These are phyloP conservation scores for Yamadazyma triangularis DNA, from an alignment of 1,139 yeast genomes.

Conservation along the genomic window DNA sequence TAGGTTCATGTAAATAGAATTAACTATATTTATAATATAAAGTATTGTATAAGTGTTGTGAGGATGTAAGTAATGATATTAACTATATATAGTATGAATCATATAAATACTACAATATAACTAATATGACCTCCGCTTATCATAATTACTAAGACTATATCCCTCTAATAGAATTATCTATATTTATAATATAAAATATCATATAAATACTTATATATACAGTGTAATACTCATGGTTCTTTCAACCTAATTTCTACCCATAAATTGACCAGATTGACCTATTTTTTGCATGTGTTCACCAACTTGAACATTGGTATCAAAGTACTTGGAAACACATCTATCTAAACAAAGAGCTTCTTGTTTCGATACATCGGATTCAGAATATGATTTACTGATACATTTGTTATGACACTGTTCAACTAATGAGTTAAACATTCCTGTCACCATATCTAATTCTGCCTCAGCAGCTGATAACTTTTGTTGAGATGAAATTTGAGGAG, in stretches of 20 bases:
- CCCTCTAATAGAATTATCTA: background rate
- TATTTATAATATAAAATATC: no score
- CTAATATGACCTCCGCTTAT: no score
- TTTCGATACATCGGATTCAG: conserved; percentile 75
- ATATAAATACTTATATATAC: background rate
- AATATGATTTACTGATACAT: conserved; percentile 68
- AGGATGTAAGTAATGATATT: no score
- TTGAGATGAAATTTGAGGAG: conserved; percentile 70
- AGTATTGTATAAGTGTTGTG: no score
- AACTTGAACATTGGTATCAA: conserved; percentile 92
- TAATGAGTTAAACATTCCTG: conserved; percentile 91
- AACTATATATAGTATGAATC: no score
- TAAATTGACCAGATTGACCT: conserved; percentile 55
- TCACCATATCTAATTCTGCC: conserved; percentile 94
- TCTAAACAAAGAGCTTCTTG: conserved; percentile 89
- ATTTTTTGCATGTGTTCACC: conserved; percentile 85
- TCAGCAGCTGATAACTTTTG: conserved; percentile 73
- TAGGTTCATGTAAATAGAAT: background rate
- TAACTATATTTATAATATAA: no score
- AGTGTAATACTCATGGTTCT: background rate
- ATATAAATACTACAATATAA: no score
- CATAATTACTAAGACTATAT: no score
- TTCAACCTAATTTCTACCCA: conserved; percentile 38
- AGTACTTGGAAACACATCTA: conserved; percentile 96
- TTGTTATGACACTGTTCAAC: conserved; percentile 84